Evolutionary conservation across 768 basidiomycete species (phyloP).

Genomic region (Chalciporus sphaerocephalus): DNA sequence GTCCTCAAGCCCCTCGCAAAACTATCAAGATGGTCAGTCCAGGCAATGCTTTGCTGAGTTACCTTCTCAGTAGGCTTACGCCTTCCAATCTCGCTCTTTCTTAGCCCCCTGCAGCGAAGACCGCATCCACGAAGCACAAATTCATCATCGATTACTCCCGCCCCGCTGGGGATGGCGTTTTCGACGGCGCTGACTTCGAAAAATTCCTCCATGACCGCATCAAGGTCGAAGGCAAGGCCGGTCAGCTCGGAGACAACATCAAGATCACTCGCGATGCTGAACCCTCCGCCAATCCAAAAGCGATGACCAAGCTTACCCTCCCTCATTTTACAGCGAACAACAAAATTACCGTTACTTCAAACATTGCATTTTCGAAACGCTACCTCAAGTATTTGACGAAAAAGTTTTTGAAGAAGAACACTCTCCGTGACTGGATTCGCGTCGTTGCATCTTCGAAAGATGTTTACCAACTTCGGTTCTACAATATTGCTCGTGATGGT

Average conservation of each 20-base stretch:
- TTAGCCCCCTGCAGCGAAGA: conserved; percentile 57
- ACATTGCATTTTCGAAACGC: conserved; percentile 90
- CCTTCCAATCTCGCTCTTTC: conserved; percentile 34
- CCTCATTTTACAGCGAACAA: conserved; percentile 50
- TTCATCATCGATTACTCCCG: conserved; percentile 84
- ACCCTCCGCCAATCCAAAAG: conserved; percentile 14
- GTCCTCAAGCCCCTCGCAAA: conserved; percentile 27
- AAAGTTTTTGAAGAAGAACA: conserved; percentile 98
- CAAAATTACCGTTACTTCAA: conserved; percentile 82
- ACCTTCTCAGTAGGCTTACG: conserved; percentile 87
- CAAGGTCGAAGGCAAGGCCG: conserved; percentile 89
- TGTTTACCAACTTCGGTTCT: conserved; percentile 91
- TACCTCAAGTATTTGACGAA: conserved; percentile 99
- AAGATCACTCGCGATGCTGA: conserved; percentile 83
- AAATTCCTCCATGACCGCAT: conserved; percentile 94
- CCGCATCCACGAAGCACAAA: conserved; percentile 59
- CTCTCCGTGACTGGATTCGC: conserved; percentile 93
- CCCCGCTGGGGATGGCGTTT: conserved; percentile 63
- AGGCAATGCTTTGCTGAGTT: conserved; percentile 84
- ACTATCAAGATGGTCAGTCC: conserved; percentile 67
- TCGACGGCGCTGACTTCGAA: conserved; percentile 63
- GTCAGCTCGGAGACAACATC: conserved; percentile 86
- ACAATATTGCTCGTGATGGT: conserved; percentile 69
- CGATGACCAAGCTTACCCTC: conserved; percentile 1
- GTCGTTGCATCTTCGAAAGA: conserved; percentile 95